Evolutionary conservation across 768 basidiomycete genomes (phyloP), one percentile per base, ranked within the genome.

Genomic region (Suillus sp.): DNA sequence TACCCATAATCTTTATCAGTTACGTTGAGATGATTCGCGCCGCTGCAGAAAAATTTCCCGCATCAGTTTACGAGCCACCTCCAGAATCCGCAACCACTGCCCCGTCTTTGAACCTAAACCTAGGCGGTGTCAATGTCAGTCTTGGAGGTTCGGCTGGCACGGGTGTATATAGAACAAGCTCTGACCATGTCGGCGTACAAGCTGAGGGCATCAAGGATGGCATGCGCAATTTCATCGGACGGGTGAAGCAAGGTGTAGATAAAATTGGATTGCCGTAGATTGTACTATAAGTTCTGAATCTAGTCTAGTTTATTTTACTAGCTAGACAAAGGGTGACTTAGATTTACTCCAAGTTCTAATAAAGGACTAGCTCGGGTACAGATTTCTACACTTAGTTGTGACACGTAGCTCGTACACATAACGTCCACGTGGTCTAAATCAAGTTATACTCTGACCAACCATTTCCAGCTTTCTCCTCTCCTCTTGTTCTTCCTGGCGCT

Each of bases 201-300:
- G 87, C 93, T 13, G 95, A 96, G 66, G 95, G 94, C 1, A 86
- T 97, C 66, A 82, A 90, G 66, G 95, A 96, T 70, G 95, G 95
- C 3, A 88, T 97, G 50, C 85, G 87, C 77, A 93, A 86, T 73
- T 79, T 99, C 65, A 80, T 97, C 70, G 95, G 90, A 22, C 95
- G 92, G 75, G 91, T 98, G 32, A 91, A 89, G 78, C 91, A 93
- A 69, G 91, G 91, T 0, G 94, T 92, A 57, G 91, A 92, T 66
- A 77, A 77, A 64, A 83, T 83, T 22, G 82, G 76, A n/a, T 67
- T 77, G 43, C 75, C 61, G 67, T 63, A 65, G 27, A 54, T 32
- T 40, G 42, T 35, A 22, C 25, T 16, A 50, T 47, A 13, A 47
- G 11, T 22, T 47, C 45, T 45, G 2, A 7, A 7, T 48, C 47